A percentile compares a stretch with the other conserved stretches of the same genome.
Conservation (phyloP, 345 rosid genomes). For the Citrus sp. region DNA sequence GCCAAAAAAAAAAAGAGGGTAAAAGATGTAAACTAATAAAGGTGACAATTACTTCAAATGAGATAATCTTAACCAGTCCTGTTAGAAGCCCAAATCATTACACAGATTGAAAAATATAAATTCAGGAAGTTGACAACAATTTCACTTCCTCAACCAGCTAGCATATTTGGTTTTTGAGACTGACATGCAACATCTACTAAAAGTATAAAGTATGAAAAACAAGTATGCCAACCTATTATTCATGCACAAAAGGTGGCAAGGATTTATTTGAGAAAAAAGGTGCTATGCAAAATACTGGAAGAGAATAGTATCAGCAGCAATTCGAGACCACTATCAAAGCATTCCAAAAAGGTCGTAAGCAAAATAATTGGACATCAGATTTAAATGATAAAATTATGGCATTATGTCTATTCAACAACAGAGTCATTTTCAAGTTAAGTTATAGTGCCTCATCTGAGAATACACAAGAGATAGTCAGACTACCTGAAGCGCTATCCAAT, state of each 20-base stretch:
- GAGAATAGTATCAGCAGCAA: not conserved
- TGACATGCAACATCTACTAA: not conserved
- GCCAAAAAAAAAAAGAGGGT: not conserved
- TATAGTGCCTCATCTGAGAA: not conserved
- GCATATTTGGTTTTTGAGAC: not conserved
- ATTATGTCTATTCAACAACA: not conserved
- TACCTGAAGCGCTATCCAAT: constrained; percentile 87
- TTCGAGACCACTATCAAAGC: not conserved
- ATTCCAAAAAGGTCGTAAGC: not conserved
- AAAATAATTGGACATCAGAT: not conserved
- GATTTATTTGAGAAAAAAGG: not conserved
- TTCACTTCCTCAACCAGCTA: too few relatives aligned
- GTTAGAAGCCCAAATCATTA: not conserved
- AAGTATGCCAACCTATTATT: not conserved
- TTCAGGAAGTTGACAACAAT: not conserved
- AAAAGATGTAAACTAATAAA: not conserved
- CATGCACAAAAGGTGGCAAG: not conserved
- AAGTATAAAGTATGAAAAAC: not conserved
- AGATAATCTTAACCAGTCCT: not conserved
- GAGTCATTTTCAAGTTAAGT: not conserved
- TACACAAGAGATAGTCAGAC: not conserved
- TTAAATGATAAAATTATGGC: not conserved
- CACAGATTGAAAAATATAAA: not conserved
- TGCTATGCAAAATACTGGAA: not conserved
- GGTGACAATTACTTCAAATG: not conserved